Conservation (phyloP, 2,329 filamentous ascomycete species). For the Neopestalotiopsis clavispora region DNA sequence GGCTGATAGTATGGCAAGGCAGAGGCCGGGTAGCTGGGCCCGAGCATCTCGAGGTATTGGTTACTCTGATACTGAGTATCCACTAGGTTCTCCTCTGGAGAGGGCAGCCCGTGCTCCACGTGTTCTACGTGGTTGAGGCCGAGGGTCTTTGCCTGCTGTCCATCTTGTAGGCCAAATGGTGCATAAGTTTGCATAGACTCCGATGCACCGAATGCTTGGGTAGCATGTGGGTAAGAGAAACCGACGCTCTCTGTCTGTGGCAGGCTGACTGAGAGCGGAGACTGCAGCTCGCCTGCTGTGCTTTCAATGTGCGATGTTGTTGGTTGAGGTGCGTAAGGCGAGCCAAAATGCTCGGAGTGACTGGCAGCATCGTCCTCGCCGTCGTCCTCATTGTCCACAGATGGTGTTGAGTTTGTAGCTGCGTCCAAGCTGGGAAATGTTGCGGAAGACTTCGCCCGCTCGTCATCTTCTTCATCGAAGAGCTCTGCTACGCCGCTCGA, state of each 20-base stretch:
- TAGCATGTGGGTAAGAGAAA: conserved; percentile 23
- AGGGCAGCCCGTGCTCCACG: conserved; percentile 24
- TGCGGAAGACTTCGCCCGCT: conserved; percentile 41
- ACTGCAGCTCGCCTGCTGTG: conserved; percentile 26
- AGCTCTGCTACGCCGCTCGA: conserved; percentile 25
- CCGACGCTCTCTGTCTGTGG: conserved; percentile 22
- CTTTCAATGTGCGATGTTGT: conserved; percentile 22
- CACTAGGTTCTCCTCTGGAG: conserved; percentile 28
- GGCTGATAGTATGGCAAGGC: conserved; percentile 28
- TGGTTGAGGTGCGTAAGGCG: conserved; percentile 20
- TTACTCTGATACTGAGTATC: conserved; percentile 24
- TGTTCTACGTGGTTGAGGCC: conserved; percentile 14
- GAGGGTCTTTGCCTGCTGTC: conserved; percentile 10
- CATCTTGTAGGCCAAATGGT: conserved; percentile 22
- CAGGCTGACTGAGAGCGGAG: conserved; percentile 29
- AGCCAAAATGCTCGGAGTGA: conserved; percentile 22
- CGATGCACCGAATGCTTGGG: conserved; percentile 23
- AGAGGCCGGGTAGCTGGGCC: conserved; percentile 24
- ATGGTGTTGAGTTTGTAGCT: conserved; percentile 25
- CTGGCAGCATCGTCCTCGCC: conserved; percentile 22
- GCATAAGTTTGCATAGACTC: conserved; percentile 25
- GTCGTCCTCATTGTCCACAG: conserved; percentile 23
- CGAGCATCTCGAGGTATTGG: conserved; percentile 27
- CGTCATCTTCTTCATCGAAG: conserved; percentile 35
- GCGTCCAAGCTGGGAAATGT: conserved; percentile 36